Conservation (phyloP, 352 stramenopile species). For the Pythium pyrilobum region DNA sequence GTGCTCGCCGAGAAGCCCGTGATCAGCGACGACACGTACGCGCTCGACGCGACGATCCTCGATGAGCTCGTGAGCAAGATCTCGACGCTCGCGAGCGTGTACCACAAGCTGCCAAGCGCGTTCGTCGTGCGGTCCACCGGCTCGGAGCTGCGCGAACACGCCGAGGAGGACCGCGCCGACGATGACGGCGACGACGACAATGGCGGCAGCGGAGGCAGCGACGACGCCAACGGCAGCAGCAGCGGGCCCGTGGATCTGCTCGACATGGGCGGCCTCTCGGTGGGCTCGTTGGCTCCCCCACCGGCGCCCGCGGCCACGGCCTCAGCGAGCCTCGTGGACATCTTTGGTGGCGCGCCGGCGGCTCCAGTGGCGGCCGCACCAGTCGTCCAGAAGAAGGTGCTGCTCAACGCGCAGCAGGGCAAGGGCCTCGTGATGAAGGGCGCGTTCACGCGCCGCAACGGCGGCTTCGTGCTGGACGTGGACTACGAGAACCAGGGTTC, state of each 20-base stretch:
- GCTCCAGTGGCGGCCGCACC: constrained; percentile 29
- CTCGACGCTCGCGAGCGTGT: constrained; percentile 96
- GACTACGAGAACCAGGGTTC: constrained; percentile 88
- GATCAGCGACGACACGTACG: constrained; percentile 98
- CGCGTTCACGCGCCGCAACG: constrained; percentile 52
- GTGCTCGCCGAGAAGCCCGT: constrained; percentile 98
- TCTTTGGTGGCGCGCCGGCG: constrained; percentile 55
- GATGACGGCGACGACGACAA: constrained; percentile 51
- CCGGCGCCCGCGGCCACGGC: constrained; percentile 24
- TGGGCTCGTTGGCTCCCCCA: constrained; percentile 41
- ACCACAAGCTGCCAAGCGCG: constrained; percentile 93
- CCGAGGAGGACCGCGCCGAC: constrained; percentile 49
- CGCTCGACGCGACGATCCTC: constrained; percentile 92
- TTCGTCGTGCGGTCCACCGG: constrained; percentile 84
- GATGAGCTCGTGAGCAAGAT: constrained; percentile 97
- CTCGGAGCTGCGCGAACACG: constrained; percentile 66
- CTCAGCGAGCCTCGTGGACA: constrained; percentile 60
- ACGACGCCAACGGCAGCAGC: constrained; percentile 21
- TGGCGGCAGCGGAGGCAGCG: constrained; percentile 46
- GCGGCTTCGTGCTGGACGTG: constrained; percentile 67
- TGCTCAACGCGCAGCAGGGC: constrained; percentile 72
- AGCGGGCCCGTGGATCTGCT: constrained; percentile 56
- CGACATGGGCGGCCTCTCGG: constrained; percentile 82
- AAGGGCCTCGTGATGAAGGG: constrained; percentile 90
- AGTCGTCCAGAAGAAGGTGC: constrained; percentile 53